Evolutionary conservation across 345 rosid genomes (phyloP), one percentile per base, ranked within the genome.

Genomic region (Hibiscus trionum): DNA sequence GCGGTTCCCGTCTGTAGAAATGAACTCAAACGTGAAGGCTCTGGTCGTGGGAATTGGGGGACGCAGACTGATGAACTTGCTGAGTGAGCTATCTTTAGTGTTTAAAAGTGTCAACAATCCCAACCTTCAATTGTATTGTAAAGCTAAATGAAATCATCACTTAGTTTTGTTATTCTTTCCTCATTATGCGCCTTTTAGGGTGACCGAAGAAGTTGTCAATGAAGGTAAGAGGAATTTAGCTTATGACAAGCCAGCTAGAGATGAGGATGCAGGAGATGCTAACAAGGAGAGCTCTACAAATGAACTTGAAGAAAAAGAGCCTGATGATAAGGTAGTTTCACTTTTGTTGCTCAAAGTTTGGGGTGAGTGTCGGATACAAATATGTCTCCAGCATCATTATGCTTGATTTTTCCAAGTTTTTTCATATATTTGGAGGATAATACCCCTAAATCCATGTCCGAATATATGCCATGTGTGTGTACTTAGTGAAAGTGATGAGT

Each of bases 31-130:
- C 96, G 98, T 21, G 93, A 88, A 11, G 98, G 97, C 31, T 76
- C 88, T 80, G 98, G 97, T 61, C 93, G 91, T 70, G 93, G 92
- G 63, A 94, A 94, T 80, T 94, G 97, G 98, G 98, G 96, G 72
- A 84, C 86, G 44, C 79, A 84, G 61, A 73, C 83, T 66, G 96
- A 91, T 80, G 99, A 90, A 50, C 65, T 92, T 78, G 76, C 86
- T 58, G 84, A 71, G 99, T 95, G 71, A 84, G 96, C 75, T 50
- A 33, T 63, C 7, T 39, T 59, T 33, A 59, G 33, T 26, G 16
- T 59, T 12, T 14, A 12, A 11, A 4, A 56, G 29, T 68, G 12
- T 15, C 69, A 16, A 8, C 9, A 1, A 10, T 50, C 33, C 60
- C 33, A 64, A 37, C 33, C 4, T 70, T 49, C 31, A 15, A 47